Evolutionary conservation across 1,284 basidiomycete genomes (phyloP), one percentile per base, ranked within the genome.

Genomic region (Cystobasidiaceae sp.): DNA sequence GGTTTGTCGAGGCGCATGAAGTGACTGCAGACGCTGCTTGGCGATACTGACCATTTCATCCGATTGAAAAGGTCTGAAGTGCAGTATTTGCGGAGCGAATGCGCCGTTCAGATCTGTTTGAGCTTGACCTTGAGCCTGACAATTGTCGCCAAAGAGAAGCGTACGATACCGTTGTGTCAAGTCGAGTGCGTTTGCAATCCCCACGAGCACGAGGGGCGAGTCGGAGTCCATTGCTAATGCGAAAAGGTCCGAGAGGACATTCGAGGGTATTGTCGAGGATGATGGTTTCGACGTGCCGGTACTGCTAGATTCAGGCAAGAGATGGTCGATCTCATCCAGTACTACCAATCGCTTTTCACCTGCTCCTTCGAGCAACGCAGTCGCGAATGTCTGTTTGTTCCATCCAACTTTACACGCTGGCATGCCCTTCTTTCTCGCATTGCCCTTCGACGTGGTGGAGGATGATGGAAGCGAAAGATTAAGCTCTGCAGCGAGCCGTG

Each of bases 261-360:
- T 59, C 70, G 71, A 73, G n/a, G n/a, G n/a, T 27, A 58, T 71
- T 68, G n/a, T n/a, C n/a, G n/a, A n/a, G 17, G 67, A 25, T 7
- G 64, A 7, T 5, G 32, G 27, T 1, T 4, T 56, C 11, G 41
- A 44, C 27, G 54, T n/a, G 7, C 1, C 1, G 1, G 54, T 30
- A 21, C 28, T 6, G 2, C 25, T 13, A 34, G 15, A 0, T 44
- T 73, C 72, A 15, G 54, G 54, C 9, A 76, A 69, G 32, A 79
- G 70, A 54, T 77, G 76, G 66, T 79, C 79, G 67, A 79, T 77
- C 70, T 80, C 78, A 68, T 80, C 79, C 41, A 80, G 74, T 7
- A 80, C 73, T 37, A 80, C 72, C 8, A 79, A 70, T 67, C 71
- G 71, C 57, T 4, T 13, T 25, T 3, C 33, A 66, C 67, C 23